Conservation (phyloP, 805 yeast genomes). For the Pichia manshurica region DNA sequence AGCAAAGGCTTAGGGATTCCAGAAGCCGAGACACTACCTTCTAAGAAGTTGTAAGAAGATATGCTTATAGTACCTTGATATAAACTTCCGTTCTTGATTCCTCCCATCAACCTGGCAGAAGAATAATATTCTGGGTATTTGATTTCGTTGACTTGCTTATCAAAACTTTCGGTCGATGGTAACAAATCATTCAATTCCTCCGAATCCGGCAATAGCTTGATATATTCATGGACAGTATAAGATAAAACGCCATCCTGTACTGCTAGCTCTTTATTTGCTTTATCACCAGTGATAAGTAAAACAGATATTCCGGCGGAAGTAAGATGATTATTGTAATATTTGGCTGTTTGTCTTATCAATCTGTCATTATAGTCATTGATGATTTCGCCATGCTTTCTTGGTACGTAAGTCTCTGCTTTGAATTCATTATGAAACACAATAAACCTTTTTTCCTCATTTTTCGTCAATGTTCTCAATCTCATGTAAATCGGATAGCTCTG, state of each 20-base stretch:
- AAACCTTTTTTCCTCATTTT: slow-evolving; percentile 73
- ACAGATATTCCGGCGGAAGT: slow-evolving; percentile 37
- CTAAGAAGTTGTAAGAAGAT: slow-evolving; percentile 81
- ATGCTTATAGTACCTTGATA: slow-evolving; percentile 80
- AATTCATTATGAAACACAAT: slow-evolving; percentile 93
- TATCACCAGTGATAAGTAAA: slow-evolving; percentile 73
- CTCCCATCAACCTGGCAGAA: slow-evolving; percentile 82
- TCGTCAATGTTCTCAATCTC: slow-evolving; percentile 70
- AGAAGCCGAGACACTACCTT: slow-evolving; percentile 71
- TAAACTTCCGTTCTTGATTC: slow-evolving; percentile 78
- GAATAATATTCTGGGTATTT: slow-evolving; percentile 74
- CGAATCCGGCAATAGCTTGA: slow-evolving; percentile 62
- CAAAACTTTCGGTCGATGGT: slow-evolving; percentile 46
- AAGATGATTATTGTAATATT: slow-evolving; percentile 71
- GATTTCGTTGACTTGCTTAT: slow-evolving; percentile 40
- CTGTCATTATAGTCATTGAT: slow-evolving; percentile 90
- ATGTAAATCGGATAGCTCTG: slow-evolving; percentile 83
- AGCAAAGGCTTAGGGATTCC: slow-evolving; percentile 77
- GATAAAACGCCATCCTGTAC: slow-evolving; percentile 47
- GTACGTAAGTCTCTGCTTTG: slow-evolving; percentile 59
- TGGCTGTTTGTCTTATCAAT: slow-evolving; percentile 70
- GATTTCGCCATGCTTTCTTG: slow-evolving; percentile 58
- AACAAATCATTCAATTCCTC: slow-evolving; percentile 73
- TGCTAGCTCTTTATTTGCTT: slow-evolving; percentile 57
- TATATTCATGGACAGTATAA: slow-evolving; percentile 59